Percentiles rank a stretch among this genome's conserved stretches.
phyloP scores from a whole-genome alignment of 1,284 basidiomycete genomes.

The Trametes polyzona region DNA sequence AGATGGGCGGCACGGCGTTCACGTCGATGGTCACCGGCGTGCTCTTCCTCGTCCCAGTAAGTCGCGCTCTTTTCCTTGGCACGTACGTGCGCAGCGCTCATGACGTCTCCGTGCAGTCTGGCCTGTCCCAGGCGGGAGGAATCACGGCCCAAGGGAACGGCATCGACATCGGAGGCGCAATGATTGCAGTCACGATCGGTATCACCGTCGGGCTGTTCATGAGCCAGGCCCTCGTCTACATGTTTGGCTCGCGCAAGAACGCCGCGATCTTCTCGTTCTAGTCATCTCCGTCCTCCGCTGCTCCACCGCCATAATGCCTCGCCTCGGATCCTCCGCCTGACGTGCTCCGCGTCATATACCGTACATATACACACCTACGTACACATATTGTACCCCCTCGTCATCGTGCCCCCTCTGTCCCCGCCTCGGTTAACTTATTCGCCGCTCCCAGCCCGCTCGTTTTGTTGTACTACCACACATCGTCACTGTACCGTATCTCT shows the following conservation, averaged over 20 bases:
- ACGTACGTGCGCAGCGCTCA: not conserved
- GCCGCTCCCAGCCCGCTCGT: not conserved
- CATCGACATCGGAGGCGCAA: constrained; percentile 78
- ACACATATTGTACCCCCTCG: not conserved
- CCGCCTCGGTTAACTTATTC: not conserved
- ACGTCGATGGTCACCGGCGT: constrained; percentile 90
- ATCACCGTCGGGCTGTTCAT: constrained; percentile 92
- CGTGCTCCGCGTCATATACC: not conserved
- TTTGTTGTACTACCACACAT: constrained; percentile 3
- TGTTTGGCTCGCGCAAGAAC: constrained; percentile 82
- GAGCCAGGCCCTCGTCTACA: constrained; percentile 85
- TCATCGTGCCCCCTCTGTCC: not conserved
- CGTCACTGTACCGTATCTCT: not conserved
- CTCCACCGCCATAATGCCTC: not conserved
- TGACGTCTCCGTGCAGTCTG: constrained; percentile 54
- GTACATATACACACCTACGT: too few species aligned
- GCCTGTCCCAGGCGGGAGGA: constrained; percentile 85
- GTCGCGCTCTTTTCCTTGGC: constrained; percentile 35
- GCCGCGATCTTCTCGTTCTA: constrained; percentile 85
- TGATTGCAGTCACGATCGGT: constrained; percentile 89
- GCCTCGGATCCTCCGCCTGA: not conserved
- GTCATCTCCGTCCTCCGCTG: not conserved
- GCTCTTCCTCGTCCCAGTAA: constrained; percentile 80
- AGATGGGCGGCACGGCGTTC: constrained; percentile 89
- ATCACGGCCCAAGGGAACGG: constrained; percentile 71